Base-by-base conservation (phyloP, 805 yeast species). In the Metschnikowia reukaufii region DNA sequence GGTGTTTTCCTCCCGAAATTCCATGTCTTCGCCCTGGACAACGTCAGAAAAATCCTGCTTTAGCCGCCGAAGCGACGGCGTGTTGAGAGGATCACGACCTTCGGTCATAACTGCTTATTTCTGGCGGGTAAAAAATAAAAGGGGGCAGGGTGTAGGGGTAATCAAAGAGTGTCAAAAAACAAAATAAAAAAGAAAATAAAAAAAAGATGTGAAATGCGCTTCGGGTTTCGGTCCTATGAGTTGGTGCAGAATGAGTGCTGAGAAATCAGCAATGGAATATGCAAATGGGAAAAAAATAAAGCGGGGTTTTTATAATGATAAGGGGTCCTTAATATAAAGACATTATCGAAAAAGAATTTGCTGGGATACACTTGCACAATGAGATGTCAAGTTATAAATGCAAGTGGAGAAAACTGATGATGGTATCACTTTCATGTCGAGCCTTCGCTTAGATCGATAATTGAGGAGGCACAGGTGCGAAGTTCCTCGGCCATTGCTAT, bases 11-110 rank as follows among this genome's bases (percentile, higher is more conserved):
- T 51, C 57, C 19, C 65, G 60, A 50, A 68, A 64, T 50, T 68
- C 73, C 40, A 63, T 51, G 35, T 68, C 73, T 46, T 67, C 73
- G 35, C 73, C 73, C 27, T 67, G 72, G 8, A 69, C 64, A 18
- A 58, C 49, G 47, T 69, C 73, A 15, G 72, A 66, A 48, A 68
- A 68, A 53, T 67, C 70, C 32, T 40, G 42, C 9, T 25, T 38
- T n/a, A 19, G 45, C 41, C 43, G 52, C 39, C 47, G 43, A 29
- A 34, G 47, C 20, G 45, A 13, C 42, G 36, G 35, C 32, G 15
- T 19, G n/a, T 10, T 6, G 18, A 19, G 44, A 6, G 43, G 44
- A 7, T 36, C 34, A 17, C 27, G 38, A n/a, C 33, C 41, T 15
- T 38, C 39, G 33, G 13, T 23, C 48, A 44, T 44, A 10, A 10